Percentiles rank a stretch among this genome's conserved stretches.
Conservation (phyloP, 1,284 basidiomycete species). For the Cutaneotrichosporon sp. region DNA sequence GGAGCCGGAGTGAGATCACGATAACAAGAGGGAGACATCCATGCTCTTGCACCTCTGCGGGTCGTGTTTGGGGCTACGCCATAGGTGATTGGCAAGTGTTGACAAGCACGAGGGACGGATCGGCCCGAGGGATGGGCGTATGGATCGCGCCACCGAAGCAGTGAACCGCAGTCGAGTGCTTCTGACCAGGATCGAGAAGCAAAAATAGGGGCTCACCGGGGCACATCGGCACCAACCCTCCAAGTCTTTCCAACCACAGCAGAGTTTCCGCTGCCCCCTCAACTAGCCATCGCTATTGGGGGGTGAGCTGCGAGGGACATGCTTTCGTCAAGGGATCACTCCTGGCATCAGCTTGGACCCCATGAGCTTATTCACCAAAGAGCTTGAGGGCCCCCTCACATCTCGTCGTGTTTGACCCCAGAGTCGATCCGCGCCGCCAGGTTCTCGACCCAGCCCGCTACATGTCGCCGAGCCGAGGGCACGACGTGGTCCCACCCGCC, state of each 20-base stretch:
- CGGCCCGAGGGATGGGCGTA: neutral
- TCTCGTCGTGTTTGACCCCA: neutral
- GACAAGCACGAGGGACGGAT: too few species aligned
- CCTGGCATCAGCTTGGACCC: neutral
- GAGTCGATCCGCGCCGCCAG: neutral
- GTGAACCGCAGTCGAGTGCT: neutral
- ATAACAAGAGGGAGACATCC: neutral
- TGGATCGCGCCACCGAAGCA: neutral
- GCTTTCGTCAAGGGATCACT: neutral
- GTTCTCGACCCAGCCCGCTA: neutral
- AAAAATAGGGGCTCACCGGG: neutral
- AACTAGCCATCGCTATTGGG: neutral
- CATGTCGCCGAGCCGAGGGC: neutral
- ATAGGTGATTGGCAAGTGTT: too few species aligned
- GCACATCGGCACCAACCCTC: too few species aligned
- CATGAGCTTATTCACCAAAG: neutral
- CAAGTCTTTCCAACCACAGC: neutral
- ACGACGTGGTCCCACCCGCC: constrained; percentile 22
- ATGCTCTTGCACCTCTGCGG: too few species aligned
- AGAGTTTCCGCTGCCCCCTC: neutral
- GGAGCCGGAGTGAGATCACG: neutral
- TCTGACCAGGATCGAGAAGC: neutral
- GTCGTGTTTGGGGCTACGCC: too few species aligned
- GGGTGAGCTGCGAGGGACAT: neutral
- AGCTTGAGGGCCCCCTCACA: neutral